Conservation (phyloP, 1,284 basidiomycete species). For the Lentinula novae-zelandiae region DNA sequence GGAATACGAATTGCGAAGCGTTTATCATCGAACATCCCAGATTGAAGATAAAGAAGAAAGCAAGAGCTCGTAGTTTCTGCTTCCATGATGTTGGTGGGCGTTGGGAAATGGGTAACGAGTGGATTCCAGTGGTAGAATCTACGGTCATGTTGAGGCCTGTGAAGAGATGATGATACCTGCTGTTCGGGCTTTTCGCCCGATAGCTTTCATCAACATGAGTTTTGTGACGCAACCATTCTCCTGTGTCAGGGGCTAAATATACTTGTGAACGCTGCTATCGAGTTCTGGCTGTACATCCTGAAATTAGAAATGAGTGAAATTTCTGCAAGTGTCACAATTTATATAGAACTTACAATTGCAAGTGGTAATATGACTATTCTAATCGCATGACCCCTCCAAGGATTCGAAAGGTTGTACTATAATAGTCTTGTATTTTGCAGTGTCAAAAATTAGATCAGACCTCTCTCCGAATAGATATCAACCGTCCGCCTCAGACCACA, state of each 20-base stretch:
- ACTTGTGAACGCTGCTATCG: background rate
- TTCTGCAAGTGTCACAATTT: too few species aligned
- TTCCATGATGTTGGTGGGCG: constrained; percentile 57
- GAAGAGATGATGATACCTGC: background rate
- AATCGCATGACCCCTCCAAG: too few species aligned
- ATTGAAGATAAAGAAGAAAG: constrained; percentile 64
- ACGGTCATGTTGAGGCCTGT: constrained; percentile 3
- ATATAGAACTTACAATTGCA: too few species aligned
- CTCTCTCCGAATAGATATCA: too few species aligned
- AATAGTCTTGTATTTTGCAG: too few species aligned
- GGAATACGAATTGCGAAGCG: constrained; percentile 63
- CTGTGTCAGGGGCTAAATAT: background rate
- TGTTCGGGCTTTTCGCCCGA: background rate
- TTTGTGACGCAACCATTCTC: background rate
- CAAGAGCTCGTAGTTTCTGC: constrained; percentile 45
- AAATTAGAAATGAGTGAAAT: too few species aligned
- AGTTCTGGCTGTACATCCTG: too few species aligned
- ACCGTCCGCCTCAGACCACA: too few species aligned
- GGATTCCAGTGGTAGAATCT: constrained; percentile 21
- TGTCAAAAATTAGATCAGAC: too few species aligned
- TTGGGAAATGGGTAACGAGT: constrained; percentile 54
- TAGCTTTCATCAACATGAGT: background rate
- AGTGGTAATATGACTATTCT: too few species aligned
- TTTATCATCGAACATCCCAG: constrained; percentile 68
- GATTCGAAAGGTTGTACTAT: too few species aligned